These are phyloP conservation scores for Neopestalotiopsis rosae DNA, from an alignment of 2,329 filamentous ascomycete species.

Conservation along the genomic window DNA sequence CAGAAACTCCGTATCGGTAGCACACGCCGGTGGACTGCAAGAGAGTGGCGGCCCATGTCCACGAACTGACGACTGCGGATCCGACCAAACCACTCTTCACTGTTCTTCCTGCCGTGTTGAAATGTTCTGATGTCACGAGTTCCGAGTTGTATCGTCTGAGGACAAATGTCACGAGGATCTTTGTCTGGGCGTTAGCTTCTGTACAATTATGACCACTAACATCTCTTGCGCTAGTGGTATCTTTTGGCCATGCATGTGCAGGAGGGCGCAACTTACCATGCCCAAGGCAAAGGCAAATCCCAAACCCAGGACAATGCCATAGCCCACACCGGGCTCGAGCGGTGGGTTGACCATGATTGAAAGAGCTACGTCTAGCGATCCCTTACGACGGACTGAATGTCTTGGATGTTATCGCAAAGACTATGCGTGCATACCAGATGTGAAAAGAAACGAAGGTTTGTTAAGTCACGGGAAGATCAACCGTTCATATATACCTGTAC, in stretches of 20 bases:
- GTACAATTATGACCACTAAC: constrained; percentile 67
- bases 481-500: not conserved
- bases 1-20: constrained; percentile 76
- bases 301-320: constrained; percentile 78
- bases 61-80: constrained; percentile 88
- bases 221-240: constrained; percentile 32
- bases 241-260: too few species aligned
- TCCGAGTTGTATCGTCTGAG: constrained; percentile 56
- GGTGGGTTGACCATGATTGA: constrained; percentile 39
- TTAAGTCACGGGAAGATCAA: not conserved
- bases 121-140: constrained; percentile 90
- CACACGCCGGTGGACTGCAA: constrained; percentile 82
- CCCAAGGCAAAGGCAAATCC: constrained; percentile 77
- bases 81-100: constrained; percentile 90
- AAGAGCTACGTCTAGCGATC: not conserved
- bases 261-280: constrained; percentile 51
- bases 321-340: constrained; percentile 69
- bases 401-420: not conserved
- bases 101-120: constrained; percentile 84
- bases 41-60: constrained; percentile 90
- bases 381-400: not conserved
- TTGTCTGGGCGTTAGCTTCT: constrained; percentile 25
- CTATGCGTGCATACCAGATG: not conserved
- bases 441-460: not conserved
- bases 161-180: constrained; percentile 37